Evolutionary conservation across 2,329 filamentous ascomycete genomes (phyloP).

Genomic region (Myriosclerotinia curreyana): DNA sequence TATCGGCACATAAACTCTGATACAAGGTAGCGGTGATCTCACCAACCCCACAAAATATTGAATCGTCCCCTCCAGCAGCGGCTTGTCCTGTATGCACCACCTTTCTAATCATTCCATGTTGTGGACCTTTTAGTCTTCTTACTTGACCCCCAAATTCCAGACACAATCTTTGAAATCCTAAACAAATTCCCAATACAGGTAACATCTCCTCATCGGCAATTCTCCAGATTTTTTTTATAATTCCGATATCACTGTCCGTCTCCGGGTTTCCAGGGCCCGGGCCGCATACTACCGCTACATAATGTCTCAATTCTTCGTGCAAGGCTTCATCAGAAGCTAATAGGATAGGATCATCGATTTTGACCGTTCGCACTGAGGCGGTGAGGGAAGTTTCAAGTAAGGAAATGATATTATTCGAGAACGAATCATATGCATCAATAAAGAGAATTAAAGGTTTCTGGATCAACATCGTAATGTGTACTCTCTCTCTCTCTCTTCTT

Average conservation of each 20-base stretch:
- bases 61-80: conserved; percentile 15
- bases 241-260: conserved; percentile 71
- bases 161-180: conserved; percentile 68
- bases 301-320: conserved; percentile 53
- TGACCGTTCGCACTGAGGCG: conserved; percentile 66
- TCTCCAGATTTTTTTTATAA: conserved; percentile 74
- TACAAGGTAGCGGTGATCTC: conserved; percentile 42
- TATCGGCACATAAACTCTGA: conserved; percentile 43
- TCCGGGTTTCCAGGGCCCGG: conserved; percentile 84
- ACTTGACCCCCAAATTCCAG: conserved; percentile 57
- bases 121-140: conserved; percentile 50
- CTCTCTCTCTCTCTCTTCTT: too few species aligned
- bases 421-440: conserved; percentile 94
- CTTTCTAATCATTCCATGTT: conserved; percentile 61
- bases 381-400: conserved; percentile 69
- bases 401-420: conserved; percentile 90
- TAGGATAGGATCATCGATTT: conserved; percentile 61
- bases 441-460: conserved; percentile 63
- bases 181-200: conserved; percentile 75
- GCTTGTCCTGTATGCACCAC: conserved; percentile 48
- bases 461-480: conserved; percentile 32
- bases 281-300: conserved; percentile 84
- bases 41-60: conserved; percentile 36
- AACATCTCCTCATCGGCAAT: conserved; percentile 57
- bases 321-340: conserved; percentile 47